Base-by-base conservation (phyloP, 2,329 filamentous ascomycete species). In the Keithomyces neogunnii region DNA sequence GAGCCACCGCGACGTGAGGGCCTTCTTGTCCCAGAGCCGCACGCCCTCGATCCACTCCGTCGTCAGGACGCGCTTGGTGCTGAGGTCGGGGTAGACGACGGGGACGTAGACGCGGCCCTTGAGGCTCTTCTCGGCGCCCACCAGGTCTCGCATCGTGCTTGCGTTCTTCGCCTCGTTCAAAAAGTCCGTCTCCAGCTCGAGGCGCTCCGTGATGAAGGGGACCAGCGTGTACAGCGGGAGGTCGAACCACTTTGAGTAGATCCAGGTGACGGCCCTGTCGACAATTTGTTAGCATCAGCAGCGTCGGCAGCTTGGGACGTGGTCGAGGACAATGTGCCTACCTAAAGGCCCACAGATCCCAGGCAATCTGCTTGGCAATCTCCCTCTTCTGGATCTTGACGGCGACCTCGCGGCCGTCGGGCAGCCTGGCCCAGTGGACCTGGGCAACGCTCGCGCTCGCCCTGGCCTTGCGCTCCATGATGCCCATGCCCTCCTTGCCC, bases 21-120 rank as follows among this genome's bases (percentile, higher is more conserved):
- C 78, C 52, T 88, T 83, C 66, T 95, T 95, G 62, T 97, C 92
- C 89, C 91, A 96, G 2, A 99, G 75, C 1, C 91, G 80, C 2
- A 95, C 83, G 5, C 93, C 93, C 69, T 99, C 93, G 53, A 99
- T 95, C 93, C 93, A 99, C 66, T 99, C 93, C 0, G 92, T 90
- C 1, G 91, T 95, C 74, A 99, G 85, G 47, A 99, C 84, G 38
- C 93, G 80, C 63, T 77, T 86, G 13, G 87, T 90, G 49, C 83
- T 90, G 31, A 96, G 78, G 54, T 96, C 89, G 3, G 84, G 76
- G 66, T 95, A 92, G 8, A 95, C 84, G 39, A 83, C 79, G 0
- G 93, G 93, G 6, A 99, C 85, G 65, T 97, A 96, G 2, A 97
- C 91, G 33, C 89, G 78, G 45, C 83, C 84, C 29, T 82, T 81